Conservation (phyloP, 169 alveolate species). For the Eimeria falciformis region DNA sequence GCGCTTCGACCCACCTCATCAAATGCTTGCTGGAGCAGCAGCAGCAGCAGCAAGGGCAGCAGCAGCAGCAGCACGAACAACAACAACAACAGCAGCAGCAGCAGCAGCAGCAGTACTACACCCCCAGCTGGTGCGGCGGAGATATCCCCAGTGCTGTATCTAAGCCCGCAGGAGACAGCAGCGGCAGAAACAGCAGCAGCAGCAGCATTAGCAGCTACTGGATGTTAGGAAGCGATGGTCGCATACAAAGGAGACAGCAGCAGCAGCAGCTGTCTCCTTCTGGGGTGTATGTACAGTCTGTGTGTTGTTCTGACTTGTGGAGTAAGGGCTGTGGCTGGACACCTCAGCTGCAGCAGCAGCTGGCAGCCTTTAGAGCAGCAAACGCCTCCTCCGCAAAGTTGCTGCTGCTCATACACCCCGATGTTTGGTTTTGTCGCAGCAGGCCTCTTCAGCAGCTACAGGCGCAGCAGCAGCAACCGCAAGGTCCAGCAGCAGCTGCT, state of each 20-base stretch:
- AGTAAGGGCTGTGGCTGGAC: neutral
- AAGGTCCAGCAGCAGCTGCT: neutral
- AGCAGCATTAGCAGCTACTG: slow-evolving; percentile 5
- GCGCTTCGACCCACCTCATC: neutral
- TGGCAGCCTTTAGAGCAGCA: neutral
- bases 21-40: neutral
- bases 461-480: slow-evolving; percentile 2
- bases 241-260: neutral
- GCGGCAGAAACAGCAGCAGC: neutral
- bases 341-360: neutral
- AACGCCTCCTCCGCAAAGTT: neutral
- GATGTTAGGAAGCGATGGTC: neutral
- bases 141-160: too few relatives aligned
- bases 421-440: slow-evolving; percentile 14
- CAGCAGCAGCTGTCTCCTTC: neutral
- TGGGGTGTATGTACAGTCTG: neutral
- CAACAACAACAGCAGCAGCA: too few relatives aligned
- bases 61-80: neutral
- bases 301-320: neutral
- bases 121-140: neutral
- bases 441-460: neutral
- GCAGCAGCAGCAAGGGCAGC: neutral
- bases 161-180: neutral
- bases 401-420: slow-evolving; percentile 53
- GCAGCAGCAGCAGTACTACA: too few relatives aligned